phyloP scores from a whole-genome alignment of 371 early-diverging fungal species.

The Capniomyces stellatus region DNA sequence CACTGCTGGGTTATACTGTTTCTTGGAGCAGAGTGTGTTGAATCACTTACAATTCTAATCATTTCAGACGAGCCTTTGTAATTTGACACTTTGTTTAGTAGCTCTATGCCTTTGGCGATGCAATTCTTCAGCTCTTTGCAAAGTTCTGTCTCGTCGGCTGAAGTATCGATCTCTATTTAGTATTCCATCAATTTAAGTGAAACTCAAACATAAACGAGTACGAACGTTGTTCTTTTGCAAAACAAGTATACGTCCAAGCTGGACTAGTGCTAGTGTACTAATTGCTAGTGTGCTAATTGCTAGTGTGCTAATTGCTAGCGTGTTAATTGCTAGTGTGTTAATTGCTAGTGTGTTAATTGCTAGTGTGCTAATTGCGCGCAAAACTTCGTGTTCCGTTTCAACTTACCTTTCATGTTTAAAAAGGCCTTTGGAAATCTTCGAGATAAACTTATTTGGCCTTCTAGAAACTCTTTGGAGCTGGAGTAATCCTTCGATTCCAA shows the following conservation, averaged over 20 bases:
- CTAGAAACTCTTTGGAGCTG: not conserved
- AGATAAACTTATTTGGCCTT: not conserved
- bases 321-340: no score
- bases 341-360: no score
- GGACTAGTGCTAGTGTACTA: no score
- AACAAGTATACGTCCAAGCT: no score
- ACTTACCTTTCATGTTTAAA: not conserved
- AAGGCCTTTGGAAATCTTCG: not conserved
- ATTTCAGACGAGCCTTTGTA: conserved; percentile 3
- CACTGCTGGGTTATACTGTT: not conserved
- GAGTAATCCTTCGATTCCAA: not conserved
- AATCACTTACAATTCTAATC: not conserved
- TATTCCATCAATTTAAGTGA: no score
- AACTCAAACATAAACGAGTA: no score
- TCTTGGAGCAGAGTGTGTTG: not conserved
- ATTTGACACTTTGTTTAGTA: not conserved
- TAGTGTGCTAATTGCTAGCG: no score
- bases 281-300: no score
- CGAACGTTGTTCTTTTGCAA: no score
- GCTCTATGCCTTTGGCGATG: not conserved
- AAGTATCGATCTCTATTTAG: no score
- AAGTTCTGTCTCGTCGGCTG: not conserved
- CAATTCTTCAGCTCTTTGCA: not conserved
- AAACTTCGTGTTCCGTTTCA: no score
- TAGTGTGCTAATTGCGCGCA: no score